phyloP scores from a whole-genome alignment of 345 rosid genomes.

The Acer yangbiense region DNA sequence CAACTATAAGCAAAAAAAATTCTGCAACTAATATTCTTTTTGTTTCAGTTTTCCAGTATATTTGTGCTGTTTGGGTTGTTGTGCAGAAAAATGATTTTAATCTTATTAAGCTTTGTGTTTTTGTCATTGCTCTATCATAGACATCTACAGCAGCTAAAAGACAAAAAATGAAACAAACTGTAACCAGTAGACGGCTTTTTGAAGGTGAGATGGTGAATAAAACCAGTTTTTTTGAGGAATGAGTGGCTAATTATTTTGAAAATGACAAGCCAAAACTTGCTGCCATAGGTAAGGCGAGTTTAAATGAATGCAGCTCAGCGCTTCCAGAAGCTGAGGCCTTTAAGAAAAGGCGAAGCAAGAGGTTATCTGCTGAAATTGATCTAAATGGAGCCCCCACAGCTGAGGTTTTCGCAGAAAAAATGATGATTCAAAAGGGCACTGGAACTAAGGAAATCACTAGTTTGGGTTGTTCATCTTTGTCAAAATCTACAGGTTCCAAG shows the following conservation, averaged over 20 bases:
- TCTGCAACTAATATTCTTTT: not conserved
- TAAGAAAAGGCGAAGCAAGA: conserved; percentile 19
- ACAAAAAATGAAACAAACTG: conserved; percentile 18
- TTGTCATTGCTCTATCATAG: conserved; percentile 19
- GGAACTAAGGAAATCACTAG: conserved; percentile 21
- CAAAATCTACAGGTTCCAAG: conserved; percentile 16
- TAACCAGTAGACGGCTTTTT: conserved; percentile 9
- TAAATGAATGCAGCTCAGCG: conserved; percentile 25
- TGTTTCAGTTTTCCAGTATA: not conserved
- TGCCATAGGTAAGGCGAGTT: conserved; percentile 35
- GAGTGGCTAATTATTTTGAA: not conserved
- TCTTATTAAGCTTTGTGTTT: not conserved
- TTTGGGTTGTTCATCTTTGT: conserved; percentile 14
- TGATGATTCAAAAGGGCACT: conserved; percentile 13
- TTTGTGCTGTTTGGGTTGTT: not conserved
- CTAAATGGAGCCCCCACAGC: not conserved
- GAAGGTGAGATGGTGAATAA: conserved; percentile 23
- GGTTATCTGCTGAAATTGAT: conserved; percentile 18
- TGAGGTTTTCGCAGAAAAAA: conserved; percentile 22
- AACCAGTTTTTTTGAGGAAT: not conserved
- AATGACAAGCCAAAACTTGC: conserved; percentile 19
- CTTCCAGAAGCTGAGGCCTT: conserved; percentile 27
- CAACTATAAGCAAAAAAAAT: not conserved
- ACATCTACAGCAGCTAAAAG: conserved; percentile 21
- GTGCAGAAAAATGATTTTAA: not conserved